Evolutionary conservation across 2,329 filamentous ascomycete genomes (phyloP).

Genomic region (Aureobasidium vineae): DNA sequence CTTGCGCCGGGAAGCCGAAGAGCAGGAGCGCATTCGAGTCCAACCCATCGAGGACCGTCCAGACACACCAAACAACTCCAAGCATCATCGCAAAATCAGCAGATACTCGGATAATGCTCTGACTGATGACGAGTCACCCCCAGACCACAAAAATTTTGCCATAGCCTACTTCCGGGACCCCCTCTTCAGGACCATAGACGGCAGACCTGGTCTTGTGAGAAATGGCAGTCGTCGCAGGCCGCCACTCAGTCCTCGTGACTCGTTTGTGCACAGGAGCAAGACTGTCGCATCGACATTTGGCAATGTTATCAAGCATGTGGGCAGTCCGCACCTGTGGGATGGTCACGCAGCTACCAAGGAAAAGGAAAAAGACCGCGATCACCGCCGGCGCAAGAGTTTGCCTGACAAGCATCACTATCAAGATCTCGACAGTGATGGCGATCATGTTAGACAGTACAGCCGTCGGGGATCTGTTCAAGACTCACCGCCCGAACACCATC

Average conservation of each 20-base stretch:
- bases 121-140: slow-evolving; percentile 39
- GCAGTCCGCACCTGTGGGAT: slow-evolving; percentile 41
- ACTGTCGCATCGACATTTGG: slow-evolving; percentile 39
- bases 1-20: slow-evolving; percentile 62
- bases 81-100: slow-evolving; percentile 29
- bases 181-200: slow-evolving; percentile 48
- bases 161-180: slow-evolving; percentile 52
- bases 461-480: slow-evolving; percentile 27
- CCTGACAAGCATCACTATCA: slow-evolving; percentile 33
- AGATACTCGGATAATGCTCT: slow-evolving; percentile 4
- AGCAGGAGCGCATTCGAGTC: slow-evolving; percentile 39
- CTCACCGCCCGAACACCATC: slow-evolving; percentile 36
- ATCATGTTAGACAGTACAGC: neutral
- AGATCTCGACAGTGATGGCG: slow-evolving; percentile 28
- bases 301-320: slow-evolving; percentile 39
- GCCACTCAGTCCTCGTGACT: slow-evolving; percentile 36
- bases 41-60: slow-evolving; percentile 30
- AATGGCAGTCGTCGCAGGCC: slow-evolving; percentile 38
- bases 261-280: slow-evolving; percentile 39
- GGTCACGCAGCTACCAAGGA: slow-evolving; percentile 32
- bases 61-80: slow-evolving; percentile 26
- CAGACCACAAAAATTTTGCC: slow-evolving; percentile 44
- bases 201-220: slow-evolving; percentile 46
- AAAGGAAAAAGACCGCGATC: slow-evolving; percentile 27
- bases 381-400: slow-evolving; percentile 27